A percentile compares a stretch with the other conserved stretches of the same genome.
These are phyloP conservation scores for Puccinia coronata DNA, from an alignment of 1,284 basidiomycete species.

Conservation along the genomic window DNA sequence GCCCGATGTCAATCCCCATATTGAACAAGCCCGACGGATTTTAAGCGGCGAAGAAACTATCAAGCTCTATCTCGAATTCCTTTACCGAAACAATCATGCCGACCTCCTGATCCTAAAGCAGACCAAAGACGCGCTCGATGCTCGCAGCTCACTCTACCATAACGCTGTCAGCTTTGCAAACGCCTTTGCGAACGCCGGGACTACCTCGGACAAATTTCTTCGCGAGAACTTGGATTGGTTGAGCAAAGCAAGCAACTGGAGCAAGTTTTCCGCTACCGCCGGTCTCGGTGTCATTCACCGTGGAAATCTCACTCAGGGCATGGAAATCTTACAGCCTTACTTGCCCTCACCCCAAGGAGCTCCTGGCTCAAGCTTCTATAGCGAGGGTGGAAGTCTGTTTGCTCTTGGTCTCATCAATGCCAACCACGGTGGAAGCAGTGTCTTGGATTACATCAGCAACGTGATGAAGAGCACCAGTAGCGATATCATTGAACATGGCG, in stretches of 20 bases:
- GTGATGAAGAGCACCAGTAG: slow-evolving; percentile 65
- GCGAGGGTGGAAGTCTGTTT: slow-evolving; percentile 88
- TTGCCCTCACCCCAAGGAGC: slow-evolving; percentile 71
- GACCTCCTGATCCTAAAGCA: slow-evolving; percentile 86
- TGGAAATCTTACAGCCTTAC: slow-evolving; percentile 89
- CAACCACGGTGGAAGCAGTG: slow-evolving; percentile 65
- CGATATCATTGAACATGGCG: slow-evolving; percentile 92
- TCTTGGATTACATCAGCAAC: slow-evolving; percentile 78
- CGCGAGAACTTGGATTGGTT: slow-evolving; percentile 95
- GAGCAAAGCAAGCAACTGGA: slow-evolving; percentile 89
- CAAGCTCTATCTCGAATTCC: slow-evolving; percentile 87
- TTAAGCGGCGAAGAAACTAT: slow-evolving; percentile 84
- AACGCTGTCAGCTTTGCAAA: slow-evolving; percentile 91
- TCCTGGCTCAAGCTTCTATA: slow-evolving; percentile 68
- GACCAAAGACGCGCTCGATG: slow-evolving; percentile 90
- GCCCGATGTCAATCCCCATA: slow-evolving; percentile 39
- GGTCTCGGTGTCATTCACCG: slow-evolving; percentile 95
- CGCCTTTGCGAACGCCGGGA: slow-evolving; percentile 92
- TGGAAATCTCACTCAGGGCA: slow-evolving; percentile 87
- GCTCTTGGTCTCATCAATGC: slow-evolving; percentile 93
- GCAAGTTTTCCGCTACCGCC: slow-evolving; percentile 92
- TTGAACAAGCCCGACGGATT: slow-evolving; percentile 73
- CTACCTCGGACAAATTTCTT: slow-evolving; percentile 86
- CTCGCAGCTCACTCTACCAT: slow-evolving; percentile 92
- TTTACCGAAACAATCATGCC: slow-evolving; percentile 87